Conservation (phyloP, 306 rosid genomes). For the Cotoneaster glaucophyllus region DNA sequence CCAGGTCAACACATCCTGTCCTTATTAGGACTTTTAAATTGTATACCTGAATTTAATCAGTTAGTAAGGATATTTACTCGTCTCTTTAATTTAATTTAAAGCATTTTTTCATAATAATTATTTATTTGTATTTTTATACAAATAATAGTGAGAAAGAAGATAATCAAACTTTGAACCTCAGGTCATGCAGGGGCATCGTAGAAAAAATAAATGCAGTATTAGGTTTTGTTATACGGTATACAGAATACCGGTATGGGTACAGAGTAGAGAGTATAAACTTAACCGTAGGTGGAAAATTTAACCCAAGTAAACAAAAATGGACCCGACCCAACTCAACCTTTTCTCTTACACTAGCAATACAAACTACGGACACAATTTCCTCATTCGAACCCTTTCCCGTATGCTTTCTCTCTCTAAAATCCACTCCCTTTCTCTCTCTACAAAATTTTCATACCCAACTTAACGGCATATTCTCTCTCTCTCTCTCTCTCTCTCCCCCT, state of each 20-base stretch:
- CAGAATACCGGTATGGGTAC: neutral
- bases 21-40: neutral
- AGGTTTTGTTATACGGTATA: neutral
- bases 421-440: slow-evolving; percentile 1
- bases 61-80: fast-evolving
- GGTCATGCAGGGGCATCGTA: no score
- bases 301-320: neutral
- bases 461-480: slow-evolving; percentile 32
- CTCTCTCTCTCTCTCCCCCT: neutral
- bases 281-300: neutral
- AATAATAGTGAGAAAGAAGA: no score
- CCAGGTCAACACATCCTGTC: slow-evolving; percentile 11
- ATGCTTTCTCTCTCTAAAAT: slow-evolving; percentile 3
- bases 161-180: no score
- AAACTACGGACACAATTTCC: neutral
- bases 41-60: neutral
- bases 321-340: neutral
- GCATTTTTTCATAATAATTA: no score
- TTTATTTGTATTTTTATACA: no score
- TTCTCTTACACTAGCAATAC: neutral
- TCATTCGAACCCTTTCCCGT: neutral
- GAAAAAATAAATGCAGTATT: neutral
- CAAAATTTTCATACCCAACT: slow-evolving; percentile 6
- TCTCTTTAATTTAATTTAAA: no score
- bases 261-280: neutral